These are phyloP conservation scores for Hymenoscyphus repandus DNA, from an alignment of 2,329 filamentous ascomycete species.

Conservation along the genomic window DNA sequence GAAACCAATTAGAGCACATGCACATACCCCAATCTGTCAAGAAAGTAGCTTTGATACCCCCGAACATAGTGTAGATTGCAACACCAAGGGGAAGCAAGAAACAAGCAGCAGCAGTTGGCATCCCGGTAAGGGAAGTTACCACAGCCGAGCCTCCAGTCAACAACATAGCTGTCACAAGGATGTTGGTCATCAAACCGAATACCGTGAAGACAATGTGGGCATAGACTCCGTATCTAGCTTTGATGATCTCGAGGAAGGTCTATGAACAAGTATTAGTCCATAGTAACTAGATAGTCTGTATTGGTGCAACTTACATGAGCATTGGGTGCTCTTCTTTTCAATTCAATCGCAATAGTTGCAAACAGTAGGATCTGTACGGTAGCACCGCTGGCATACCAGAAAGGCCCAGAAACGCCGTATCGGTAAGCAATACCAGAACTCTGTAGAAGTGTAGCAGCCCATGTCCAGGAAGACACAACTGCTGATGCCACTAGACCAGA, in stretches of 20 bases:
- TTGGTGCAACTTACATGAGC: constrained; percentile 51
- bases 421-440: constrained; percentile 77
- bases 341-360: constrained; percentile 81
- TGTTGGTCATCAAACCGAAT: constrained; percentile 79
- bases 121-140: constrained; percentile 63
- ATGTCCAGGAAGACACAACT: constrained; percentile 92
- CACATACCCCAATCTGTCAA: constrained; percentile 47
- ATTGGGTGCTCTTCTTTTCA: constrained; percentile 82
- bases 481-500: constrained; percentile 82
- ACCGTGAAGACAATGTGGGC: constrained; percentile 76
- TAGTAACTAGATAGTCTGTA: not conserved
- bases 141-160: constrained; percentile 80
- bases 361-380: constrained; percentile 87
- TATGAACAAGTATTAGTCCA: constrained; percentile 4
- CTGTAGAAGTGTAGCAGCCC: constrained; percentile 79
- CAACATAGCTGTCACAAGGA: constrained; percentile 84
- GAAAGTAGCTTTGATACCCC: constrained; percentile 82
- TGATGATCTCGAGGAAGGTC: constrained; percentile 76
- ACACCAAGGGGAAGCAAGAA: constrained; percentile 79
- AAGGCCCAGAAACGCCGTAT: constrained; percentile 64
- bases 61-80: constrained; percentile 70
- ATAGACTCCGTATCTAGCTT: constrained; percentile 67
- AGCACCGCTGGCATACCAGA: constrained; percentile 65
- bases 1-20: not conserved
- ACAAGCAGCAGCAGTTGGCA: constrained; percentile 74